Evolutionary conservation across 1,139 yeast genomes (phyloP).

Genomic region (Pichia sp.): DNA sequence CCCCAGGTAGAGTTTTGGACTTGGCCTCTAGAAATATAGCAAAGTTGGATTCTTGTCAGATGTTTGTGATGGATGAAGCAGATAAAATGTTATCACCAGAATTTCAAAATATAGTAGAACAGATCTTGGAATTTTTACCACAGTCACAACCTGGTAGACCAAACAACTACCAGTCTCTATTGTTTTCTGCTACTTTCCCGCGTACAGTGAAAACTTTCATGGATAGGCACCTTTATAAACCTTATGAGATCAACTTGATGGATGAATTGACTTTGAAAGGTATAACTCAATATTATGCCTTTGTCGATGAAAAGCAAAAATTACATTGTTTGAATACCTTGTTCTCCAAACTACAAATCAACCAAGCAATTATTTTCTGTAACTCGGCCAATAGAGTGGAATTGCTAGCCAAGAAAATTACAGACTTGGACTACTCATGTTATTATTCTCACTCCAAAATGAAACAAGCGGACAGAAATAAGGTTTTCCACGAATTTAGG

Average conservation of each 20-base stretch:
- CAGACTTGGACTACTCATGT: constrained; percentile 95
- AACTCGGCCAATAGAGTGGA: constrained; percentile 96
- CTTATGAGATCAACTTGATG: constrained; percentile 95
- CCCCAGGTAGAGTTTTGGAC: constrained; percentile 97
- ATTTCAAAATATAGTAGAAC: constrained; percentile 83
- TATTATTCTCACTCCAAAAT: constrained; percentile 95
- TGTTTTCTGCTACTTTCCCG: constrained; percentile 96
- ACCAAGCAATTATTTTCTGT: constrained; percentile 94
- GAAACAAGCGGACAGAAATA: constrained; percentile 97
- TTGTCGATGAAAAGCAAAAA: constrained; percentile 94
- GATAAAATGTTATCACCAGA: constrained; percentile 94
- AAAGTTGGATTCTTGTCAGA: constrained; percentile 79
- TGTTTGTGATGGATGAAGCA: constrained; percentile 98
- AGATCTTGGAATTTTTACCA: constrained; percentile 80
- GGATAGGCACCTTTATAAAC: constrained; percentile 86
- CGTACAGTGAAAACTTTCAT: constrained; percentile 87
- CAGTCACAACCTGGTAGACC: constrained; percentile 28
- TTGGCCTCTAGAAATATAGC: constrained; percentile 85
- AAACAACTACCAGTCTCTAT: constrained; percentile 70
- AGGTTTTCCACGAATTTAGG: constrained; percentile 97
- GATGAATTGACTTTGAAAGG: constrained; percentile 95
- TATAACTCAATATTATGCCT: constrained; percentile 94
- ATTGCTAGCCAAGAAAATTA: constrained; percentile 88
- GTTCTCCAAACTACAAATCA: constrained; percentile 89
- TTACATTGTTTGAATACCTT: constrained; percentile 92